A percentile compares a stretch with the other conserved stretches of the same genome.
These are phyloP conservation scores for Neurospora tetrasperma DNA, from an alignment of 495 filamentous ascomycete genomes.

Conservation along the genomic window DNA sequence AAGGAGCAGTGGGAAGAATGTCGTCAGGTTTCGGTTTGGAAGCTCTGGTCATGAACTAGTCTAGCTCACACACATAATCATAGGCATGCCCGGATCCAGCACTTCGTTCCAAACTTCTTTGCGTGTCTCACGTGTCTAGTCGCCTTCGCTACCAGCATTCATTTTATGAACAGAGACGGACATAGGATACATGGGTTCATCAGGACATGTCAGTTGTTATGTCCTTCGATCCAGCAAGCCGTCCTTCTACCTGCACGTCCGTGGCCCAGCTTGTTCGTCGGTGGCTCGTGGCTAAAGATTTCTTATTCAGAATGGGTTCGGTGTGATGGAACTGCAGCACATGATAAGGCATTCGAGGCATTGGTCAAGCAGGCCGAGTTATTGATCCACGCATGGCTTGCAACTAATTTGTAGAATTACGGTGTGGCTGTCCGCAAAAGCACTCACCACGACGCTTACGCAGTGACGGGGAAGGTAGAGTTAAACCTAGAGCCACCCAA, in stretches of 20 bases:
- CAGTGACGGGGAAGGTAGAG: neutral
- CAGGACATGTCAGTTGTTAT: neutral
- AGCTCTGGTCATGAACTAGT: slow-evolving; percentile 1
- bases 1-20: neutral
- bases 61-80: neutral
- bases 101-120: neutral
- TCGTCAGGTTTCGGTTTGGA: neutral
- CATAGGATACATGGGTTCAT: neutral
- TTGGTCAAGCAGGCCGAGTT: neutral
- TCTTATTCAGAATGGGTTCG: neutral
- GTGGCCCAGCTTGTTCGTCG: neutral
- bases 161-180: neutral
- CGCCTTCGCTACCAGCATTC: neutral
- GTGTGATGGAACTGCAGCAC: neutral
- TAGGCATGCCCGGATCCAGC: neutral
- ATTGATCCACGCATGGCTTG: neutral
- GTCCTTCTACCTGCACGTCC: neutral
- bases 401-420: neutral
- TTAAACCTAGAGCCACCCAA: neutral
- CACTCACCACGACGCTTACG: neutral
- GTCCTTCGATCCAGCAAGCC: neutral
- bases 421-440: neutral
- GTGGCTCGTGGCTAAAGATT: neutral
- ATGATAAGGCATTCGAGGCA: neutral
- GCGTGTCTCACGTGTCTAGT: neutral